Percentiles rank a stretch among this genome's conserved stretches.
Evolutionary conservation across 179 eudicot genomes (phyloP).

Genomic region (Carnegiea gigantea): DNA sequence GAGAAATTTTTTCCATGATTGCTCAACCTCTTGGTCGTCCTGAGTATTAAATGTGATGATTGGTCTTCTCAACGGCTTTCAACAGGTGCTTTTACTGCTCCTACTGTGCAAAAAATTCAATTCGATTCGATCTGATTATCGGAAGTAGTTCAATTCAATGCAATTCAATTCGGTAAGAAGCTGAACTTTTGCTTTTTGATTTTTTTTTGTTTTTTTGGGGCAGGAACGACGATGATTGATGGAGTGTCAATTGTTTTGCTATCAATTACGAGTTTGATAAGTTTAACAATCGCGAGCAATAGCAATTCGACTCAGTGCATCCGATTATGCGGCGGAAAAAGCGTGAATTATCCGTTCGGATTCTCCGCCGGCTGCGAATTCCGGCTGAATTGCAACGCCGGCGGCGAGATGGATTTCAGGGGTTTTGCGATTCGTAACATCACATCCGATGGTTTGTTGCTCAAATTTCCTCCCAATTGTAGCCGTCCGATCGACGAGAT

Average conservation of each 20-base stretch:
- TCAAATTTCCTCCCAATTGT: constrained; percentile 57
- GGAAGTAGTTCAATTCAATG: no score
- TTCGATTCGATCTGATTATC: neutral
- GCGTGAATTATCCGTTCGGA: constrained; percentile 66
- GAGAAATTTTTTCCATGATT: neutral
- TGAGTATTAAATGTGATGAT: constrained; percentile 25
- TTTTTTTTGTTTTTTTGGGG: neutral
- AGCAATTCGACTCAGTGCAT: constrained; percentile 19
- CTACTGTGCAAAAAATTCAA: neutral
- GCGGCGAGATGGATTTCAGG: constrained; percentile 33
- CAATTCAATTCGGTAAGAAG: neutral
- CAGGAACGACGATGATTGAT: neutral
- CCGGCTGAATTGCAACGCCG: constrained; percentile 37
- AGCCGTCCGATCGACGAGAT: constrained; percentile 37
- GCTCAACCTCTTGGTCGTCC: neutral
- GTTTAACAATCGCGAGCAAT: neutral
- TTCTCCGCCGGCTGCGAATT: constrained; percentile 51
- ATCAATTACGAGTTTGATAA: neutral
- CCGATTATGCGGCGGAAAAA: constrained; percentile 34
- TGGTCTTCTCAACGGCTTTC: constrained; percentile 28
- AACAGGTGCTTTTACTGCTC: constrained; percentile 12
- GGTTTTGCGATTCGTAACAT: constrained; percentile 41
- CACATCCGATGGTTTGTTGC: constrained; percentile 37
- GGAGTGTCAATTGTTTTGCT: neutral
- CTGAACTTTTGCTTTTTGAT: neutral